Percentiles rank a stretch among this genome's conserved stretches.
phyloP scores from a whole-genome alignment of 257 asterid species.

The Rauvolfia tetraphylla region DNA sequence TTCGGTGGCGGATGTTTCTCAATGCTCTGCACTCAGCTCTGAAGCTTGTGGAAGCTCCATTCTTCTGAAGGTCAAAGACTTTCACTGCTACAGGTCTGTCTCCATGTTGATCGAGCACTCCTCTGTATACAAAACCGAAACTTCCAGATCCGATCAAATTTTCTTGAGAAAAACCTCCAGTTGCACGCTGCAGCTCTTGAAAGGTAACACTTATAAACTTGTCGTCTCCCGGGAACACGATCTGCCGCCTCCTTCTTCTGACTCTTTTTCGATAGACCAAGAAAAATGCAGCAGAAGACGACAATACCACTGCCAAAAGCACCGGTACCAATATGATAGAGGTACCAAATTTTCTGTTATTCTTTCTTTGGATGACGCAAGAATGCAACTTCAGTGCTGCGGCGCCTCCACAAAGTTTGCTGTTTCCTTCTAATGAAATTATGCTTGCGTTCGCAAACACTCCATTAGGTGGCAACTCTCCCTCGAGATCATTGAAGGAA shows the following conservation, averaged over 20 bases:
- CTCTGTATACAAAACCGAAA: no score
- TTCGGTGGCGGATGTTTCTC: no score
- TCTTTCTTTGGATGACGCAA: not conserved
- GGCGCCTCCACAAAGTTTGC: slow-evolving; percentile 26
- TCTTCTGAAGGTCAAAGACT: no score
- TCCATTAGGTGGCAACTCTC: slow-evolving; percentile 23
- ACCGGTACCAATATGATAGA: not conserved
- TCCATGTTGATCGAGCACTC: no score
- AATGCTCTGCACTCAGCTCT: no score
- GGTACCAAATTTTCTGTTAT: not conserved
- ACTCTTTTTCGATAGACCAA: not conserved
- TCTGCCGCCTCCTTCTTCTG: not conserved
- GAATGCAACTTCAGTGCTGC: not conserved
- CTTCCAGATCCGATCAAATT: slow-evolving; percentile 13
- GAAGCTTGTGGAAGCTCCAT: no score
- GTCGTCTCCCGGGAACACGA: not conserved
- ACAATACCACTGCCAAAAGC: not conserved
- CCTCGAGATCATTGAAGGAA: slow-evolving; percentile 35
- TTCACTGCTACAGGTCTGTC: no score
- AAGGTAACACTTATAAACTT: slow-evolving; percentile 22
- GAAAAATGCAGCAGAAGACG: not conserved
- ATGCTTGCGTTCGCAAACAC: slow-evolving; percentile 22
- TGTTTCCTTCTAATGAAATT: no score
- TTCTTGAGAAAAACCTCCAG: slow-evolving; percentile 24
- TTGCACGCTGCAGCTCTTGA: slow-evolving; percentile 24